A percentile compares a stretch with the other conserved stretches of the same genome.
Conservation (phyloP, 768 basidiomycete genomes). For the Hericium erinaceus region DNA sequence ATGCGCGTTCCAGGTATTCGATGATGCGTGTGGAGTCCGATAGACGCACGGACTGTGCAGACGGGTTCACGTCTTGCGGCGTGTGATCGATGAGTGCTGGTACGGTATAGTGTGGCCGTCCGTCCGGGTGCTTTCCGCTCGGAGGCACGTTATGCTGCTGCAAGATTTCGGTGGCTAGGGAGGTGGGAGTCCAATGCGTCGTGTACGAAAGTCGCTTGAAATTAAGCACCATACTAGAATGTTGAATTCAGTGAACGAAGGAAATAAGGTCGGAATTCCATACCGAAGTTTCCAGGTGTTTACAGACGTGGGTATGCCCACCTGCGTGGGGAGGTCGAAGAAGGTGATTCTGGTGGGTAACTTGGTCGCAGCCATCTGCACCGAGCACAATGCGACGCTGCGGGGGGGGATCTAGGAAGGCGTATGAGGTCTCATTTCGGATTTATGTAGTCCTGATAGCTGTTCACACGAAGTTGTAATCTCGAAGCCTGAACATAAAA, state of each 20-base stretch:
- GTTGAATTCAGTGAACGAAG: background rate
- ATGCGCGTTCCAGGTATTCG: slow-evolving; percentile 27
- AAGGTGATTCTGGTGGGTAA: background rate
- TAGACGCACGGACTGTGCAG: slow-evolving; percentile 16
- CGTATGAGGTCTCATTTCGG: too few species aligned
- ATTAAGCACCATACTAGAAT: slow-evolving; percentile 19
- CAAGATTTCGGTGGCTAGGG: slow-evolving; percentile 19
- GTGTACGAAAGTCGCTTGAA: slow-evolving; percentile 20
- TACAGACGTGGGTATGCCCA: background rate
- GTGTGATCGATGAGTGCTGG: background rate
- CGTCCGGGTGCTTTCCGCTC: background rate
- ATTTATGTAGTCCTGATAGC: too few species aligned
- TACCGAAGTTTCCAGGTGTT: slow-evolving; percentile 1
- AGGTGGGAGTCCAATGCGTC: slow-evolving; percentile 20
- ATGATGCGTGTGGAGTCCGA: slow-evolving; percentile 29
- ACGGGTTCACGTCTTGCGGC: slow-evolving; percentile 16
- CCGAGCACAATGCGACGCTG: too few species aligned
- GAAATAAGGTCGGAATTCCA: background rate
- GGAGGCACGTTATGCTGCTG: slow-evolving; percentile 19
- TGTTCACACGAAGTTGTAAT: too few species aligned
- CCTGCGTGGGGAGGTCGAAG: background rate
- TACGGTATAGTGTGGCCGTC: background rate
- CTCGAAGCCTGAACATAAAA: too few species aligned
- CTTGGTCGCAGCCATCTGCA: background rate
- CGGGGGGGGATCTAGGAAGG: too few species aligned